Percentiles rank a stretch among this genome's conserved stretches.
Evolutionary conservation across 306 rosid species (phyloP).

Genomic region (Castanospermum australe): DNA sequence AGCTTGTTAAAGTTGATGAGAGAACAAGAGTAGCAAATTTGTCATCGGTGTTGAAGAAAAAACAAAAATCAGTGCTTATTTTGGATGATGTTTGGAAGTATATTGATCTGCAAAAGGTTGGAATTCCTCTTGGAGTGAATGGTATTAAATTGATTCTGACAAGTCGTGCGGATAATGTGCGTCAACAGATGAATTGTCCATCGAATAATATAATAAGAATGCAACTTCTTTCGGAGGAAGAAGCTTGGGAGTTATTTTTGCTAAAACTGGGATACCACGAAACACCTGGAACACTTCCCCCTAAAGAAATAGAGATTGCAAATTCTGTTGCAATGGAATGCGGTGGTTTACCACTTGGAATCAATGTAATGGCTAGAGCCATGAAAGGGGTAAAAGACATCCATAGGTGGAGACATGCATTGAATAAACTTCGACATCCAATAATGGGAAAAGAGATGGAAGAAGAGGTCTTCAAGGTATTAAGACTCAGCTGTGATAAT

Average conservation of each 20-base stretch:
- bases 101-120: neutral
- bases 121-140: neutral
- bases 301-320: neutral
- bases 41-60: neutral
- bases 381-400: neutral
- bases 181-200: neutral
- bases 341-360: conserved; percentile 14
- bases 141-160: conserved; percentile 23
- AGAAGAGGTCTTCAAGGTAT: neutral
- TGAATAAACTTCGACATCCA: neutral
- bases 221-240: neutral
- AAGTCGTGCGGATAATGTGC: conserved; percentile 6
- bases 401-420: neutral
- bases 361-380: conserved; percentile 6
- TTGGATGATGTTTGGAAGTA: conserved; percentile 32
- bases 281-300: neutral
- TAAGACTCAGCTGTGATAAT: conserved; percentile 23
- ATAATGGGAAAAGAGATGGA: conserved; percentile 20
- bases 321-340: neutral
- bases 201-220: neutral
- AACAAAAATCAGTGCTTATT: neutral
- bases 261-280: neutral
- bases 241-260: conserved; percentile 14
- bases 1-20: neutral
- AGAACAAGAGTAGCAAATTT: neutral